Percentiles rank a stretch among this genome's conserved stretches.
Conservation (phyloP, 164 flowering plant species). For the Echeveria elegans region DNA sequence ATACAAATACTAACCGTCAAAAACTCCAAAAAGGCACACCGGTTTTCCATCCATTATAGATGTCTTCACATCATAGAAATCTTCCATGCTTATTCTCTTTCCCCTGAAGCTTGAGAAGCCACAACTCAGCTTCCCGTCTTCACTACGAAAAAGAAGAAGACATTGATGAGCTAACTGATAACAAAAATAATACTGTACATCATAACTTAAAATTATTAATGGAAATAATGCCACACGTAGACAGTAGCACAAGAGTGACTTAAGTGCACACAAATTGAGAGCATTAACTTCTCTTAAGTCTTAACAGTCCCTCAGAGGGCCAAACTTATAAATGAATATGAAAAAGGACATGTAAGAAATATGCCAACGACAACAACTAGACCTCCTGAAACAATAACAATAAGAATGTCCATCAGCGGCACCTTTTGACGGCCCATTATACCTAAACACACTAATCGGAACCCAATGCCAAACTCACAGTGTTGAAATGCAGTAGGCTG, state of each 20-base stretch:
- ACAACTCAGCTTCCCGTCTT: slow-evolving; percentile 78
- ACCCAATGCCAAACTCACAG: background rate
- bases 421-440: background rate
- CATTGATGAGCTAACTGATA: slow-evolving; percentile 3
- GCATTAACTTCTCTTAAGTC: too few species aligned
- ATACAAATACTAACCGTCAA: slow-evolving; percentile 67
- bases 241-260: too few species aligned
- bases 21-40: slow-evolving; percentile 83
- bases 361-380: too few species aligned
- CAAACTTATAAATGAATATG: too few species aligned
- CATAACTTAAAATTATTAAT: background rate
- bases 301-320: too few species aligned
- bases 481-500: background rate
- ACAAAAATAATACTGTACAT: background rate
- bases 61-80: slow-evolving; percentile 75
- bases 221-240: too few species aligned
- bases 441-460: too few species aligned
- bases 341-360: too few species aligned
- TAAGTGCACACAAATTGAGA: too few species aligned
- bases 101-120: slow-evolving; percentile 97
- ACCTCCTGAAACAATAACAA: background rate
- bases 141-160: slow-evolving; percentile 45
- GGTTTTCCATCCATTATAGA: slow-evolving; percentile 58
- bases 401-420: background rate
- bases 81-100: slow-evolving; percentile 93